Base-by-base conservation (phyloP, 306 rosid genomes). In the Sphenostylis stenocarpa region DNA sequence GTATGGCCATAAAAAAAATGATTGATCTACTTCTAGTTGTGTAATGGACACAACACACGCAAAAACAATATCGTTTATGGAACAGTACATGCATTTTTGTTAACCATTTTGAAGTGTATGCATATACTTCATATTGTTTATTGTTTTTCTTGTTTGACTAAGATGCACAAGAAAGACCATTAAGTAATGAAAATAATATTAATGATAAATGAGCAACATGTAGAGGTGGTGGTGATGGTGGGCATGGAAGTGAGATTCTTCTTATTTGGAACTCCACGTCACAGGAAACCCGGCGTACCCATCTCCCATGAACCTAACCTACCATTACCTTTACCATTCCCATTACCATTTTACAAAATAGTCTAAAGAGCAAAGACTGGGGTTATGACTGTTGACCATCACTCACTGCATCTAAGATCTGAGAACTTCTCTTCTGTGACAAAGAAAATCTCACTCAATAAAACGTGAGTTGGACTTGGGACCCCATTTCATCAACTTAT, bases 251-350 rank as follows among this genome's bases (percentile, higher is more conserved):
- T 38, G 52, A 6, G 79, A 76, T 57, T 49, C 82, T 77, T 49
- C 82, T 77, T 49, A 21, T 61, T 77, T 81, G 79, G 75, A 69
- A 85, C 79, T 77, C 75, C 77, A 55, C 52, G 58, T 78, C 85
- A 81, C 84, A 73, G 33, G 52, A 85, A 85, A 77, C 36, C 71
- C 85, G 88, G 72, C 85, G 83, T 55, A 31, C 39, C 78, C 61
- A 68, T 81, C 88, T 81, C 88, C 88, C 48, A 81, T 64, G 33
- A 77, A 77, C 51, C 77, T 70, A 80, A 75, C 66, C 63, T 70
- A 24, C 71, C 76, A 67, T 53, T 53, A 64, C 41, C 43, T 31
- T 73, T 29, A 31, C 1, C 28, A 26, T 49, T 38, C n/a, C 24
- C 77, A n/a, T 38, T 38, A 38, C 43, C 43, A 38, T 9, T 38